Conservation (phyloP, 768 basidiomycete genomes). For the Boletus huronensis region DNA sequence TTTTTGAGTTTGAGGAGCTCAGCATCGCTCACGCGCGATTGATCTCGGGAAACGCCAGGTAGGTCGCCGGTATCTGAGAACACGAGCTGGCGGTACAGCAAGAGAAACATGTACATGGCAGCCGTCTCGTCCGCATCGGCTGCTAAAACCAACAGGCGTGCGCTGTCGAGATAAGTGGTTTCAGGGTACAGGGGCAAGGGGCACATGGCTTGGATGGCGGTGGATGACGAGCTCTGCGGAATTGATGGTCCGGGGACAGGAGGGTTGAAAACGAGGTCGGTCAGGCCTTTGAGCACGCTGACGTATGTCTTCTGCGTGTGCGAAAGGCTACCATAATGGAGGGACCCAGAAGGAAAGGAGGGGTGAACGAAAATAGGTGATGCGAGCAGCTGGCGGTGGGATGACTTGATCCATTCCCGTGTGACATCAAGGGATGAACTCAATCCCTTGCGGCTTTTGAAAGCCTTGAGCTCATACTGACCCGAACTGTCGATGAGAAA, state of each 20-base stretch:
- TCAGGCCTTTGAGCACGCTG: slow-evolving; percentile 54
- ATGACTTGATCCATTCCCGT: slow-evolving; percentile 60
- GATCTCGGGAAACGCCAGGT: slow-evolving; percentile 26
- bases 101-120: slow-evolving; percentile 73
- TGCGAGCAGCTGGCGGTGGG: slow-evolving; percentile 45
- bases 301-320: slow-evolving; percentile 46
- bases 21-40: slow-evolving; percentile 44
- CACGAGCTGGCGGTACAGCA: slow-evolving; percentile 75
- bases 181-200: slow-evolving; percentile 59
- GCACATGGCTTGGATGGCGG: slow-evolving; percentile 32
- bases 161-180: slow-evolving; percentile 75
- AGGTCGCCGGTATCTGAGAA: slow-evolving; percentile 43
- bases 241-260: slow-evolving; percentile 38
- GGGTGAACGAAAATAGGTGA: slow-evolving; percentile 43
- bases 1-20: slow-evolving; percentile 62
- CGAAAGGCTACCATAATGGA: slow-evolving; percentile 45
- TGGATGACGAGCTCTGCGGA: slow-evolving; percentile 26
- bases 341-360: slow-evolving; percentile 38
- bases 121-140: slow-evolving; percentile 73
- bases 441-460: slow-evolving; percentile 54
- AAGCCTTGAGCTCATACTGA: slow-evolving; percentile 74
- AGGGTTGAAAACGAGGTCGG: slow-evolving; percentile 63
- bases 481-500: slow-evolving; percentile 78
- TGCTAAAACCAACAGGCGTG: slow-evolving; percentile 61
- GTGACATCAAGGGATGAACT: slow-evolving; percentile 50